These are phyloP conservation scores for Arthrobotrys megalospora DNA, from an alignment of 2,329 filamentous ascomycete species.

Conservation along the genomic window DNA sequence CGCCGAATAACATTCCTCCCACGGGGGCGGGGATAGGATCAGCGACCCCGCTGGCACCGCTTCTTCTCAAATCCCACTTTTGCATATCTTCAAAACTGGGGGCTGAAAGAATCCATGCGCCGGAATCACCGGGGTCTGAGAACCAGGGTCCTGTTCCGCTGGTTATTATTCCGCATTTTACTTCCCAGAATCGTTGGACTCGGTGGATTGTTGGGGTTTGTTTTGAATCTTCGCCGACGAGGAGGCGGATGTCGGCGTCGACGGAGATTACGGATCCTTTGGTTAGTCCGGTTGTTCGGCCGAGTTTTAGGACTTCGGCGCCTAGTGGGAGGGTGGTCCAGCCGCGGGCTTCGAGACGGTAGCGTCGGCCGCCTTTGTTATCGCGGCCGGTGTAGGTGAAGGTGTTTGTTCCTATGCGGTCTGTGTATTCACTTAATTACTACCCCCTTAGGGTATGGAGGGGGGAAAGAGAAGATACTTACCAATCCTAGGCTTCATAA, in stretches of 20 bases:
- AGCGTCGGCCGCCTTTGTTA: slow-evolving; percentile 43
- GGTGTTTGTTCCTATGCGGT: slow-evolving; percentile 48
- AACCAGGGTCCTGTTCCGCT: slow-evolving; percentile 49
- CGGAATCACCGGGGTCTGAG: slow-evolving; percentile 49
- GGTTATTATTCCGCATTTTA: slow-evolving; percentile 35
- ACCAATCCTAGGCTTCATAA: slow-evolving; percentile 40
- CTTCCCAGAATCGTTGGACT: slow-evolving; percentile 37
- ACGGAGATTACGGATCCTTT: slow-evolving; percentile 41
- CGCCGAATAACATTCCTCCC: slow-evolving; percentile 50
- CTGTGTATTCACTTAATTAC: background rate
- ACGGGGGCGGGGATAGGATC: slow-evolving; percentile 54
- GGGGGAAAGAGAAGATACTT: background rate
- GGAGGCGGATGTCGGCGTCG: slow-evolving; percentile 43
- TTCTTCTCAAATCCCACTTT: slow-evolving; percentile 41
- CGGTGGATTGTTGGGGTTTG: background rate
- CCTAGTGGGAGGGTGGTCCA: slow-evolving; percentile 36
- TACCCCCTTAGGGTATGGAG: background rate
- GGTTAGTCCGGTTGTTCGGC: slow-evolving; percentile 46
- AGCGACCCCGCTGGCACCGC: background rate
- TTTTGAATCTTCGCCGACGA: slow-evolving; percentile 28
- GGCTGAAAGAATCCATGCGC: slow-evolving; percentile 29
- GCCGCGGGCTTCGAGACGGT: slow-evolving; percentile 56
- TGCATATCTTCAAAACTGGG: slow-evolving; percentile 51
- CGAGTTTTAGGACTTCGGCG: slow-evolving; percentile 46
- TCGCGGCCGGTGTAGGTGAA: slow-evolving; percentile 54